Evolutionary conservation across 2,329 filamentous ascomycete genomes (phyloP).

Genomic region (Botrytis galanthina): DNA sequence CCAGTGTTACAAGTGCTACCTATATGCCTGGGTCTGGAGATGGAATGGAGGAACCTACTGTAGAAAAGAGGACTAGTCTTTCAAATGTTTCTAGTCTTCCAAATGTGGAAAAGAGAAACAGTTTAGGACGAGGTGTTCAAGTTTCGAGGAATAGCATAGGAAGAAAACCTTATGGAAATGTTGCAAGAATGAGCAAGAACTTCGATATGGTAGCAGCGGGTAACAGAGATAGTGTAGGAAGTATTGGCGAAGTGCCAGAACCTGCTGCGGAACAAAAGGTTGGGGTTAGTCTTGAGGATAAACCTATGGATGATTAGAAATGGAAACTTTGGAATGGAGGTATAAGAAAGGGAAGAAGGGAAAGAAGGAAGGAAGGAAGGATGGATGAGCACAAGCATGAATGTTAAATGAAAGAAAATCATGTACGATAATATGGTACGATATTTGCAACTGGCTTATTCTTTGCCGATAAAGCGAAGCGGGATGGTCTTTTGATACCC

Average conservation of each 20-base stretch:
- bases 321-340: not conserved
- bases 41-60: constrained; percentile 19
- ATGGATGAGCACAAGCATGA: constrained; percentile 9
- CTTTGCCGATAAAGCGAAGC: constrained; percentile 8
- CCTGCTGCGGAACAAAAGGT: constrained; percentile 12
- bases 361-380: not conserved
- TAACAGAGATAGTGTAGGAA: constrained; percentile 13
- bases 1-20: constrained; percentile 36
- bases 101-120: constrained; percentile 59
- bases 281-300: constrained; percentile 10
- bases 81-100: constrained; percentile 33
- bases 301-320: constrained; percentile 15
- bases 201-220: constrained; percentile 4
- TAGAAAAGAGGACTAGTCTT: constrained; percentile 36
- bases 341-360: not conserved
- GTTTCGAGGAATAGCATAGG: constrained; percentile 13
- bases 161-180: constrained; percentile 13
- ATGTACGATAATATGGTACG: constrained; percentile 13
- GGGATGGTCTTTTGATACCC: constrained; percentile 15
- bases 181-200: constrained; percentile 16
- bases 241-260: constrained; percentile 8
- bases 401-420: constrained; percentile 15
- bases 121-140: constrained; percentile 49
- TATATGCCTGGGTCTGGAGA: constrained; percentile 36
- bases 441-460: constrained; percentile 14